Conservation (phyloP, 208 protist genomes). For the Trypanosoma boissoni region DNA sequence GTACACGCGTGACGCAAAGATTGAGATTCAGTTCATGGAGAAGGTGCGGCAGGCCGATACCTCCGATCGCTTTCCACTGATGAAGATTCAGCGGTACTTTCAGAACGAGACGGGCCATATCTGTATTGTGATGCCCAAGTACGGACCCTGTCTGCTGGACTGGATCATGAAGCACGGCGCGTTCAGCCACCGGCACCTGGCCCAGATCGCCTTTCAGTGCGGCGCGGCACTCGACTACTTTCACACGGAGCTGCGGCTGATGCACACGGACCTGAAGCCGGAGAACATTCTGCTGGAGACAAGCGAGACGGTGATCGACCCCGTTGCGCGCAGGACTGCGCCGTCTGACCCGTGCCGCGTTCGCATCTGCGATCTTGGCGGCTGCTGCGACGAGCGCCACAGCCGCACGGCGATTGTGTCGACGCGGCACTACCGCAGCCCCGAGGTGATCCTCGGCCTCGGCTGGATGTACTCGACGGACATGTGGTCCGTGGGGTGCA, state of each 20-base stretch:
- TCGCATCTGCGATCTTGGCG: conserved; percentile 65
- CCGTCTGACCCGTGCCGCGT: conserved; percentile 48
- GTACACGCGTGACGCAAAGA: conserved; percentile 86
- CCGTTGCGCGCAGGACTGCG: conserved; percentile 36
- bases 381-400: conserved; percentile 30
- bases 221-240: conserved; percentile 74
- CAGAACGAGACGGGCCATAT: conserved; percentile 78
- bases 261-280: conserved; percentile 91
- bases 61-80: conserved; percentile 64
- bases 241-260: conserved; percentile 74
- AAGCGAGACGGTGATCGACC: conserved; percentile 61
- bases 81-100: conserved; percentile 84
- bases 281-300: conserved; percentile 77
- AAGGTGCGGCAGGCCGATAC: conserved; percentile 61
- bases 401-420: conserved; percentile 31
- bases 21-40: conserved; percentile 89
- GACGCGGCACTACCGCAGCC: conserved; percentile 67
- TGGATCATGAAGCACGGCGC: conserved; percentile 77
- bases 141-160: conserved; percentile 72
- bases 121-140: conserved; percentile 76
- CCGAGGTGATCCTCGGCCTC: conserved; percentile 47
- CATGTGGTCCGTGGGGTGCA: conserved; percentile 79
- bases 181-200: conserved; percentile 68
- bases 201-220: conserved; percentile 75
- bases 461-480: conserved; percentile 63